phyloP scores from a whole-genome alignment of 768 basidiomycete genomes.

The Pulveroboletus sp. region DNA sequence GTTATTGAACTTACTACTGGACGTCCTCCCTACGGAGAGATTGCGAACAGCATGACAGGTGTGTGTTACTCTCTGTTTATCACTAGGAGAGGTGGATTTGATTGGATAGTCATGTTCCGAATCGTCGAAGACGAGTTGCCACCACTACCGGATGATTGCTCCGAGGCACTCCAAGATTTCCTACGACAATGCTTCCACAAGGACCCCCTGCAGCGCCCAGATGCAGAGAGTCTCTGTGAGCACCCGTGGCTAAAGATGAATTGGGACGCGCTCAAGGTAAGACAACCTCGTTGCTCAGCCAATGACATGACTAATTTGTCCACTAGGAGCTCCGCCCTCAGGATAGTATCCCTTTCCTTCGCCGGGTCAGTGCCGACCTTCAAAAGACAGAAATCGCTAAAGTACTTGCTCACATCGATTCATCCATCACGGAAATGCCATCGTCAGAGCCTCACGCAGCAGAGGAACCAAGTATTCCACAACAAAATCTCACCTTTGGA shows the following conservation, averaged over 20 bases:
- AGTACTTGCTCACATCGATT: conserved; percentile 41
- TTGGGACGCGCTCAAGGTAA: conserved; percentile 75
- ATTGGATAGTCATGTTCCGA: conserved; percentile 80
- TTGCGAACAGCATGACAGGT: conserved; percentile 90
- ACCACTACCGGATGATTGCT: conserved; percentile 76
- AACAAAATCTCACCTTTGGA: conserved; percentile 37
- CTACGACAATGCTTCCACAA: conserved; percentile 87
- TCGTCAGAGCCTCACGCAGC: conserved; percentile 42
- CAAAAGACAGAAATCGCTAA: conserved; percentile 65
- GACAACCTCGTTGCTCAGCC: conserved; percentile 7
- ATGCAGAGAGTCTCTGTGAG: conserved; percentile 79
- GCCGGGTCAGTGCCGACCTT: conserved; percentile 83
- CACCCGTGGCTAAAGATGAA: conserved; percentile 86
- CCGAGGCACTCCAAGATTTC: conserved; percentile 74
- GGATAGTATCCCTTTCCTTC: conserved; percentile 93
- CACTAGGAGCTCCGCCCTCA: conserved; percentile 76
- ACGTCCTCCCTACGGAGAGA: conserved; percentile 85
- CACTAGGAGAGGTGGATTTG: background rate
- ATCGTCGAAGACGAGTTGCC: conserved; percentile 94
- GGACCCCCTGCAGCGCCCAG: conserved; percentile 76
- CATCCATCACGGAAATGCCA: conserved; percentile 30
- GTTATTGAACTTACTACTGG: conserved; percentile 93
- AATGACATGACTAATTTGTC: background rate
- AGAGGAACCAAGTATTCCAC: conserved; percentile 36
- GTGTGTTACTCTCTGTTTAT: conserved; percentile 16